phyloP scores from a whole-genome alignment of 345 rosid species.

The Trapa bicornis region DNA sequence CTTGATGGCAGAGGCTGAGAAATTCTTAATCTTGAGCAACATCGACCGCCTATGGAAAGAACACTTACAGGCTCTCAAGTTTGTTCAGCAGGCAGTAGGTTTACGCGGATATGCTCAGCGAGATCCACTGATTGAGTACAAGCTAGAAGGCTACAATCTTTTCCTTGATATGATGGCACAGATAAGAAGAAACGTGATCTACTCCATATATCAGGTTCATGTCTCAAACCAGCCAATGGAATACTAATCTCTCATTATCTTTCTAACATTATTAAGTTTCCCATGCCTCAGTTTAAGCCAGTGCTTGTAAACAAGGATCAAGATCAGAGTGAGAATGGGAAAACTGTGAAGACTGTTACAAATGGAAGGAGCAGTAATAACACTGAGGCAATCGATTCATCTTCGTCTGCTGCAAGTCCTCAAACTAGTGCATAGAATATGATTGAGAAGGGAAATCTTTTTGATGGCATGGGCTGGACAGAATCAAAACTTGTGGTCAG shows the following conservation, averaged over 20 bases:
- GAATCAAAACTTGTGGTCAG: not conserved
- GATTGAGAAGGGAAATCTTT: not conserved
- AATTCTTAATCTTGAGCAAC: conserved; percentile 77
- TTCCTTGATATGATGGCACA: conserved; percentile 98
- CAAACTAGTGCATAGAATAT: conserved; percentile 13
- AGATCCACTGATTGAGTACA: conserved; percentile 89
- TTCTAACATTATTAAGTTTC: not conserved
- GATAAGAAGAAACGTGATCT: conserved; percentile 85
- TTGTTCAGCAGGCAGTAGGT: conserved; percentile 93
- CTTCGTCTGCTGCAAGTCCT: conserved; percentile 36
- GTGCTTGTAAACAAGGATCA: conserved; percentile 67
- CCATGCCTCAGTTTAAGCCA: conserved; percentile 59
- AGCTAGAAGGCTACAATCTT: conserved; percentile 93
- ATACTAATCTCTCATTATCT: not conserved
- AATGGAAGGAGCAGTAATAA: conserved; percentile 32
- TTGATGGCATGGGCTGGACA: not conserved
- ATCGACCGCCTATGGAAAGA: conserved; percentile 96
- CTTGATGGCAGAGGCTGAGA: conserved; percentile 85
- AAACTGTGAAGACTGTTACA: conserved; percentile 29
- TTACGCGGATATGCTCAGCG: conserved; percentile 96
- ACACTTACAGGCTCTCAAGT: conserved; percentile 88
- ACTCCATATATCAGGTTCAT: conserved; percentile 94
- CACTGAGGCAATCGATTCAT: conserved; percentile 37
- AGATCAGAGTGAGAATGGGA: conserved; percentile 35
- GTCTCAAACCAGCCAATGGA: not conserved